Evolutionary conservation across 371 early-diverging fungal species (phyloP), one percentile per base, ranked within the genome.

Genomic region (Zychaea mexicana): DNA sequence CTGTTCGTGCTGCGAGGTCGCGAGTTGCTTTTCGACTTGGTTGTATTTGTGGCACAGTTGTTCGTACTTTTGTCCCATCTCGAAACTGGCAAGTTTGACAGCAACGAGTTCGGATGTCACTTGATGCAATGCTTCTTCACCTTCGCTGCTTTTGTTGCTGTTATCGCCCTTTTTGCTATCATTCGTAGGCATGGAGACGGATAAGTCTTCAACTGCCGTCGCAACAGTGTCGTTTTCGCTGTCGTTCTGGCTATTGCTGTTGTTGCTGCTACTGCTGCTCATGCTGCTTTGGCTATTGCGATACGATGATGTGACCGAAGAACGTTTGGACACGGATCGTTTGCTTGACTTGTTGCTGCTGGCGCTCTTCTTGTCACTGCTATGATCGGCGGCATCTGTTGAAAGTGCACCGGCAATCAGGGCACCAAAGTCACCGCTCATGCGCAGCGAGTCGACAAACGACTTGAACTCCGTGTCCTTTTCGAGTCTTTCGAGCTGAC

Each of bases 351-450:
- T 49, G 27, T 47, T 52, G 22, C 27, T 30, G 46, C 10, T 36
- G 15, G 36, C 2, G 1, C 15, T 46, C 52, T 30, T 39, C 31
- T 31, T 31, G 15, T 47, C 30, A n/a, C 39, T 39, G 15, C 36
- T 32, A 38, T 45, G 26, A 49, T 2, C 36, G 54, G 60, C 15
- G n/a, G 17, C 15, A 15, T 42, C 42, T 4, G 42, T 42, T 4
- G 42, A 15, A 21, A 74, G 61, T 3, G 73, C 82, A 39, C 76
- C 74, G 13, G 82, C 82, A 28, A 82, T 70, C 54, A 82, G 56
- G 0, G 79, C 71, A 55, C 82, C 82, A 61, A 82, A 79, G 28
- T 78, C 76, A 9, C 82, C 82, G 2, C 73, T 70, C 56, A 69
- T 65, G n/a, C 74, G 68, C 1, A 82, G 38, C 1, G 75, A 72